Conservation (phyloP, 2,329 filamentous ascomycete genomes). For the Furcasterigmium sp. region DNA sequence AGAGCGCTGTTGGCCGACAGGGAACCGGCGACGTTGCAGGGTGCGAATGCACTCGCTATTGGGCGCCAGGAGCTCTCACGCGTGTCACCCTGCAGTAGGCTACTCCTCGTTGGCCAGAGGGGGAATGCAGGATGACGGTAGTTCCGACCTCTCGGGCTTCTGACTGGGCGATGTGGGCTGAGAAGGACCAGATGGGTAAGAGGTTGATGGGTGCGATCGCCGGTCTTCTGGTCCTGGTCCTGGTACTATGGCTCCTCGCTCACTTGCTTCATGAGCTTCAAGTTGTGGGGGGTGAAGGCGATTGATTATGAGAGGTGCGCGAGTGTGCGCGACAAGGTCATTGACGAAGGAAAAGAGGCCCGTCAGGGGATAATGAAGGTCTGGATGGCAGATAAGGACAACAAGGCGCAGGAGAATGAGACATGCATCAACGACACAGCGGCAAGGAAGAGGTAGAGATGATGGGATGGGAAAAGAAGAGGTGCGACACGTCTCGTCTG, state of each 20-base stretch:
- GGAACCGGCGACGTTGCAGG: slow-evolving; percentile 5
- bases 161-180: too few relatives aligned
- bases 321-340: too few relatives aligned
- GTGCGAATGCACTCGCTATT: slow-evolving; percentile 11
- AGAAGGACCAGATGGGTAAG: neutral
- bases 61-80: slow-evolving; percentile 6
- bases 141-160: too few relatives aligned
- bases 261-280: neutral
- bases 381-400: neutral
- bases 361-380: neutral
- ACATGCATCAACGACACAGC: slow-evolving; percentile 1
- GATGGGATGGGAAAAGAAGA: neutral
- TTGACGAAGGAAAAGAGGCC: neutral
- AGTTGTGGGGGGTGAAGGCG: neutral
- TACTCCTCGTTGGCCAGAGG: neutral
- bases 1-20: slow-evolving; percentile 6
- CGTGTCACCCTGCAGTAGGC: slow-evolving; percentile 5
- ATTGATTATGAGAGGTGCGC: neutral
- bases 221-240: neutral
- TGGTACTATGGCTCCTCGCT: neutral
- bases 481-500: neutral
- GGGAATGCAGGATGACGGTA: neutral
- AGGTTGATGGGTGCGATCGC: neutral
- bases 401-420: neutral
- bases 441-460: neutral